phyloP scores from a whole-genome alignment of 148 eudicot genomes.

The Drosera capensis region DNA sequence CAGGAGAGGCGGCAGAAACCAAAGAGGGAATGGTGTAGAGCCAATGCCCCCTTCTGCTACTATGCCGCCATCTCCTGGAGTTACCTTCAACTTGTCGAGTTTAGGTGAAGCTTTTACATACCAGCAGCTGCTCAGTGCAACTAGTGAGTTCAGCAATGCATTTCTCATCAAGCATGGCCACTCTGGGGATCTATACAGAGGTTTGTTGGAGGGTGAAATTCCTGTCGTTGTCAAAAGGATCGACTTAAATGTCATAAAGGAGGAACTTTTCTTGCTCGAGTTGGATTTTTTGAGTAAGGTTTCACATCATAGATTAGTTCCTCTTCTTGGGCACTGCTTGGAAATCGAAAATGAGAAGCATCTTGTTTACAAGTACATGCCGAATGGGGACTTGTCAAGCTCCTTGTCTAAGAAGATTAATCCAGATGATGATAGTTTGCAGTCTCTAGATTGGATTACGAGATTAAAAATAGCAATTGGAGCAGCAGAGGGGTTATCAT shows the following conservation, averaged over 20 bases:
- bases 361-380: slow-evolving; percentile 78
- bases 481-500: slow-evolving; percentile 77
- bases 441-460: slow-evolving; percentile 96
- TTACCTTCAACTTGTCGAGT: slow-evolving; percentile 31
- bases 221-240: slow-evolving; percentile 64
- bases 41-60: slow-evolving; percentile 47
- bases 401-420: slow-evolving; percentile 55
- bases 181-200: slow-evolving; percentile 77
- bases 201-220: slow-evolving; percentile 54
- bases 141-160: slow-evolving; percentile 47
- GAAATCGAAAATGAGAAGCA: slow-evolving; percentile 78
- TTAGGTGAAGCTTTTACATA: slow-evolving; percentile 65
- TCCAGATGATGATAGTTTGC: slow-evolving; percentile 44
- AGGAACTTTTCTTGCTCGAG: slow-evolving; percentile 56
- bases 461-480: slow-evolving; percentile 91
- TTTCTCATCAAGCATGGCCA: slow-evolving; percentile 74
- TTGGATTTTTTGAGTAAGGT: slow-evolving; percentile 72
- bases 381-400: slow-evolving; percentile 73
- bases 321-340: slow-evolving; percentile 77
- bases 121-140: slow-evolving; percentile 64
- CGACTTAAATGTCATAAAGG: slow-evolving; percentile 34
- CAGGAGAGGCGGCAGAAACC: slow-evolving; percentile 25
- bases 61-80: slow-evolving; percentile 30
- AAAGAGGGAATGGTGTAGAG: slow-evolving; percentile 42
- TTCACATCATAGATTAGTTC: slow-evolving; percentile 71